phyloP scores from a whole-genome alignment of 2,329 filamentous ascomycete genomes.

The Colletotrichum australisinense region DNA sequence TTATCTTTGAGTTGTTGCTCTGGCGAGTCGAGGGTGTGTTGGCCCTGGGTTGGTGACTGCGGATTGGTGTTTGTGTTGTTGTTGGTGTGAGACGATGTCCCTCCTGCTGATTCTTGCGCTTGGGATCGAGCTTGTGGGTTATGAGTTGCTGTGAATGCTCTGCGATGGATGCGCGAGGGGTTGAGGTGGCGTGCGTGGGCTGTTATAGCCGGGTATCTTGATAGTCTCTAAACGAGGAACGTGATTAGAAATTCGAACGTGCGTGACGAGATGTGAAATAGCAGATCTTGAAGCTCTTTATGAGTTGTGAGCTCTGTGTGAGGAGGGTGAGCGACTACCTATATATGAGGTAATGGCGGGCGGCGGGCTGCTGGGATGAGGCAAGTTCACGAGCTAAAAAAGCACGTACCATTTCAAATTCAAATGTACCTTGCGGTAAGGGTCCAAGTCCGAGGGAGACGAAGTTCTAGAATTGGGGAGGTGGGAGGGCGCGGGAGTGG shows the following conservation, averaged over 20 bases:
- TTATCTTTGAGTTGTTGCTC: constrained; percentile 9
- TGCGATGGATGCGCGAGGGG: constrained; percentile 10
- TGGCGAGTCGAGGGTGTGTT: constrained; percentile 28
- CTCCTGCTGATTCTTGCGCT: constrained; percentile 7
- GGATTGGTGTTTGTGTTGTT: constrained; percentile 1
- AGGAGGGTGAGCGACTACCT: neutral
- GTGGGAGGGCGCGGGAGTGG: neutral
- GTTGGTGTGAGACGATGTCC: constrained; percentile 7
- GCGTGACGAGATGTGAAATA: neutral
- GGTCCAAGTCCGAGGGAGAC: neutral
- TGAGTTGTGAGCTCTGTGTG: neutral
- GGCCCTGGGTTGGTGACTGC: constrained; percentile 19
- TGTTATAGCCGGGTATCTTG: constrained; percentile 18
- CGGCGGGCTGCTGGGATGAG: constrained; percentile 2
- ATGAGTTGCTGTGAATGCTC: constrained; percentile 27
- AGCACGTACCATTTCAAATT: constrained; percentile 30
- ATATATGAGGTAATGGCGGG: constrained; percentile 18
- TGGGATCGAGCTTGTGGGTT: constrained; percentile 21
- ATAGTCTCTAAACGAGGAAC: neutral
- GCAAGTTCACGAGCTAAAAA: neutral
- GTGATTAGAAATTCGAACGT: neutral
- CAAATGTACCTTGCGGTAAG: neutral
- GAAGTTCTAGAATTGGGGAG: neutral
- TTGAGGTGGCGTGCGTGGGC: constrained; percentile 1
- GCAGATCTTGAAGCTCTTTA: neutral